Conservation (phyloP, 768 basidiomycete genomes). For the Termitomyces heimii region DNA sequence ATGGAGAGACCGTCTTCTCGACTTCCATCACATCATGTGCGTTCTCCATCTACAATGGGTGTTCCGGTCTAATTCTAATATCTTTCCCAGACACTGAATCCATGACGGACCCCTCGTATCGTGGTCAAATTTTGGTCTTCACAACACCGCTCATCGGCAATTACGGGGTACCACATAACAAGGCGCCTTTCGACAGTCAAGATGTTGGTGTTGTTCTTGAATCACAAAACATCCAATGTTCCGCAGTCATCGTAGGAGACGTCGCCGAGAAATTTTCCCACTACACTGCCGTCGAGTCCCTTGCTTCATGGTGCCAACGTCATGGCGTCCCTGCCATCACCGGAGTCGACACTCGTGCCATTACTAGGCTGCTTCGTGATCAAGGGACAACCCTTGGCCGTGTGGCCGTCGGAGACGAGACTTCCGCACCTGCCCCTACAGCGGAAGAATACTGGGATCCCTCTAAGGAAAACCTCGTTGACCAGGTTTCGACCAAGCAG, state of each 20-base stretch:
- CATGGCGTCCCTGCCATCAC: slow-evolving; percentile 90
- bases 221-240: slow-evolving; percentile 84
- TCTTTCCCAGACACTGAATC: slow-evolving; percentile 85
- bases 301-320: slow-evolving; percentile 90
- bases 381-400: slow-evolving; percentile 96
- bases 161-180: slow-evolving; percentile 90
- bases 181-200: slow-evolving; percentile 58
- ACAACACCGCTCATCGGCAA: slow-evolving; percentile 98
- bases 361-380: slow-evolving; percentile 89
- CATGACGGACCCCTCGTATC: slow-evolving; percentile 99
- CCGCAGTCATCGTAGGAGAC: slow-evolving; percentile 90
- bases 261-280: slow-evolving; percentile 95
- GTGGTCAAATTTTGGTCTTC: slow-evolving; percentile 97
- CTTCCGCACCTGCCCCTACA: slow-evolving; percentile 50
- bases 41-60: slow-evolving; percentile 20
- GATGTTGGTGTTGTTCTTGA: slow-evolving; percentile 90
- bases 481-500: slow-evolving; percentile 81
- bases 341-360: slow-evolving; percentile 96
- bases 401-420: slow-evolving; percentile 76
- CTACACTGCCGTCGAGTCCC: slow-evolving; percentile 87
- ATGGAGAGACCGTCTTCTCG: slow-evolving; percentile 97
- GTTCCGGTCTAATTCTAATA: slow-evolving; percentile 2
- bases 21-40: slow-evolving; percentile 97
- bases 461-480: slow-evolving; percentile 85
- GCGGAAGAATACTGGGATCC: slow-evolving; percentile 90